Base-by-base conservation (phyloP, 192 early-diverging fungal genomes). In the Entomortierella beljakovae region DNA sequence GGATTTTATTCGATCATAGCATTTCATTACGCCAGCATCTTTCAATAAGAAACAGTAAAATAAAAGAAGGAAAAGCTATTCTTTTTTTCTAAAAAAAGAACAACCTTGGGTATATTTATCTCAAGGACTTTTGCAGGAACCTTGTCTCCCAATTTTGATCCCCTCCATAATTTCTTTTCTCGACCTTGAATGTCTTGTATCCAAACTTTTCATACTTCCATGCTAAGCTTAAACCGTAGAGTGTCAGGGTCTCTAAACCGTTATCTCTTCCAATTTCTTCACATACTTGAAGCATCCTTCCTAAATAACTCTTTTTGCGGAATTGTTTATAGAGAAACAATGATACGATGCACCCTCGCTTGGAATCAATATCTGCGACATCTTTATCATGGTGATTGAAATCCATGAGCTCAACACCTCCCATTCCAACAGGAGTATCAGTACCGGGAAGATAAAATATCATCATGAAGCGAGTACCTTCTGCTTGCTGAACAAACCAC, bases 241-340 rank as follows among this genome's bases (percentile, higher is more conserved):
- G 33, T 15, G 75, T 79, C 68, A 79, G 46, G 8, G 37, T 52
- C 46, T 59, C 33, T 23, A 79, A 32, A 7, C 68, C 75, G 16
- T 55, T 69, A 1, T 50, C 20, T 5, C 62, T 55, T 1, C 60
- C 66, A 34, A 79, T 56, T n/a, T 70, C 67, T 22, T 79, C 75
- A 43, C 52, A 64, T 10, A 69, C 49, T 1, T 42, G 13, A 18
- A 79, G n/a, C 22, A 79, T 59, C 29, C 25, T 40, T 29, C 67
- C 61, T 3, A 79, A 50, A 49, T 79, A 79, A 0, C 75, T 68
- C 15, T 65, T 26, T 9, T 68, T 61, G 22, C 75, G 75, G 37
- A 52, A 79, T 11, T 70, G 22, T n/a, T 79, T 79, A 57, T 79
- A 79, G 2, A 79, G 48, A 38, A 79, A 79, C 3, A 79, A 31